Conservation (phyloP, 768 basidiomycete genomes). For the Omphalotus guepiniiformis region DNA sequence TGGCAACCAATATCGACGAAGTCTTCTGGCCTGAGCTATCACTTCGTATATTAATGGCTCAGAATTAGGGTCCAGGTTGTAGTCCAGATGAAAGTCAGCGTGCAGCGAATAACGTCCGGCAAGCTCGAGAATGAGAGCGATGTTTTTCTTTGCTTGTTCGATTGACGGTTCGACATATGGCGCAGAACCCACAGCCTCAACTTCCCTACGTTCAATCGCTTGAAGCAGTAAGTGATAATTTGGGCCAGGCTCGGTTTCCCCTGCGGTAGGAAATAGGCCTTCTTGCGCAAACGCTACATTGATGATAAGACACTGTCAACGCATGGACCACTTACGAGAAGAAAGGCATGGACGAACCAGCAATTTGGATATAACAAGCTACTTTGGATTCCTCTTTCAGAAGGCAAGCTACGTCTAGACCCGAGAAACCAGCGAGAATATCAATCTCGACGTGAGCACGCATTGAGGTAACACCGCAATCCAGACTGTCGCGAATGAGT, state of each 20-base stretch:
- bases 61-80: conserved; percentile 48
- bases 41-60: conserved; percentile 56
- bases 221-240: conserved; percentile 43
- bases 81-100: conserved; percentile 67
- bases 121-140: conserved; percentile 46
- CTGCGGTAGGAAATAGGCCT: conserved; percentile 39
- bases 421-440: conserved; percentile 44
- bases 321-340: background rate
- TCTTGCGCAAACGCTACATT: conserved; percentile 58
- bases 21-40: conserved; percentile 34
- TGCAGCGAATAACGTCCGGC: conserved; percentile 36
- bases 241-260: conserved; percentile 31
- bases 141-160: conserved; percentile 47
- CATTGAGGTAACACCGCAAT: conserved; percentile 60
- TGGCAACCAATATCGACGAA: conserved; percentile 15
- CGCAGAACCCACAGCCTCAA: conserved; percentile 58
- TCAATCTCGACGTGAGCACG: conserved; percentile 70
- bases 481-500: conserved; percentile 53
- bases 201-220: conserved; percentile 35
- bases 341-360: conserved; percentile 33
- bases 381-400: conserved; percentile 41
- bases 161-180: conserved; percentile 57
- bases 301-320: background rate
- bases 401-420: conserved; percentile 47
- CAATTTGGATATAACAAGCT: conserved; percentile 54